A percentile compares a stretch with the other conserved stretches of the same genome.
phyloP scores from a whole-genome alignment of 352 stramenopile genomes.

The Phytophthora palmivora region DNA sequence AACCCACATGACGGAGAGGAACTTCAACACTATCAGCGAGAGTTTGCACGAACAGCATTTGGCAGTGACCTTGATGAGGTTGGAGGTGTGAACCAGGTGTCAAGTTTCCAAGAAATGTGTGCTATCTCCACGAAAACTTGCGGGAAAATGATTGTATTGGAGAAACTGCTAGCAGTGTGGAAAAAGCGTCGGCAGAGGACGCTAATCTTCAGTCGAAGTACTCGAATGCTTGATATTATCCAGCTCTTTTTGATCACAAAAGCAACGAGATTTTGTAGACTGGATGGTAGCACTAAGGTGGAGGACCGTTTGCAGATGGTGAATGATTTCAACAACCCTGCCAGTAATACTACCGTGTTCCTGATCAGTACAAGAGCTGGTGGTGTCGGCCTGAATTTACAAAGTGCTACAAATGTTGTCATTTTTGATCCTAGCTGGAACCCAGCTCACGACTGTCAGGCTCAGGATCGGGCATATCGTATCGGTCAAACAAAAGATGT shows the following conservation, averaged over 20 bases:
- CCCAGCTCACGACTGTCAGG: conserved; percentile 85
- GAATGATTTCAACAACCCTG: conserved; percentile 72
- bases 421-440: conserved; percentile 92
- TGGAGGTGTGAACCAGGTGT: conserved; percentile 65
- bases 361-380: conserved; percentile 82
- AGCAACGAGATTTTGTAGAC: conserved; percentile 60
- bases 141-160: conserved; percentile 83
- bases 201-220: conserved; percentile 81
- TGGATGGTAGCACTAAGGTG: conserved; percentile 81
- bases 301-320: conserved; percentile 78
- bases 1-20: conserved; percentile 60
- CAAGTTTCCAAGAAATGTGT: conserved; percentile 62
- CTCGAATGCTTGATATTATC: conserved; percentile 83
- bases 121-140: conserved; percentile 74
- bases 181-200: conserved; percentile 71
- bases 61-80: conserved; percentile 59
- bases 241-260: conserved; percentile 80
- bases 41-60: conserved; percentile 69
- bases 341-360: conserved; percentile 70
- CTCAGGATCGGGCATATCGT: conserved; percentile 84
- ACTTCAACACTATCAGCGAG: conserved; percentile 59
- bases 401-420: conserved; percentile 84
- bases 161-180: conserved; percentile 74
- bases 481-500: conserved; percentile 90
- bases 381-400: conserved; percentile 81